A percentile compares a stretch with the other conserved stretches of the same genome.
These are phyloP conservation scores for Vigna nakashimae DNA, from an alignment of 306 rosid species.

Conservation along the genomic window DNA sequence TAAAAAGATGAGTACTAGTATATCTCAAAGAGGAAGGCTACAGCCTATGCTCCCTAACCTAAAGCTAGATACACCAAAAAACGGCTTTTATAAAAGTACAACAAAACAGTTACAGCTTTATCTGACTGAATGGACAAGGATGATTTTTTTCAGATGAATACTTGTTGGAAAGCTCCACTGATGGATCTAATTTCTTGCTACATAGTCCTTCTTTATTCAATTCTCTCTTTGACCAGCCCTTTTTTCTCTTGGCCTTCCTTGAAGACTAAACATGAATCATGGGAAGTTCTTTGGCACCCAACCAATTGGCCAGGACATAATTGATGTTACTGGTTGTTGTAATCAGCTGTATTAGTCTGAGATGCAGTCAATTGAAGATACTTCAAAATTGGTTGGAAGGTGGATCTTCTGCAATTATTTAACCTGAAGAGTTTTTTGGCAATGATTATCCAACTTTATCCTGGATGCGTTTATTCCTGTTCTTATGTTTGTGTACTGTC, in stretches of 20 bases:
- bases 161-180: no score
- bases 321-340: not conserved
- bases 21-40: no score
- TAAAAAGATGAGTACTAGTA: no score
- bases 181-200: no score
- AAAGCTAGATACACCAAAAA: no score
- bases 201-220: not conserved
- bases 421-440: no score
- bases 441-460: no score
- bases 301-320: not conserved
- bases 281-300: not conserved
- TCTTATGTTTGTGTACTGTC: not conserved
- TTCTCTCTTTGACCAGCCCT: not conserved
- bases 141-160: not conserved
- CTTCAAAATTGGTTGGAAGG: no score
- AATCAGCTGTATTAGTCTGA: not conserved
- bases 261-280: not conserved
- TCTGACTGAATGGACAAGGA: not conserved
- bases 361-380: no score
- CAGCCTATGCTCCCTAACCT: no score
- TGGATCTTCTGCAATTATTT: no score
- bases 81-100: no score
- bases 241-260: not conserved
- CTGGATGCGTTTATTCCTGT: not conserved
- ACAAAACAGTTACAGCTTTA: not conserved